Base-by-base conservation (phyloP, 1,139 yeast genomes). In the Taiozyma onychis region DNA sequence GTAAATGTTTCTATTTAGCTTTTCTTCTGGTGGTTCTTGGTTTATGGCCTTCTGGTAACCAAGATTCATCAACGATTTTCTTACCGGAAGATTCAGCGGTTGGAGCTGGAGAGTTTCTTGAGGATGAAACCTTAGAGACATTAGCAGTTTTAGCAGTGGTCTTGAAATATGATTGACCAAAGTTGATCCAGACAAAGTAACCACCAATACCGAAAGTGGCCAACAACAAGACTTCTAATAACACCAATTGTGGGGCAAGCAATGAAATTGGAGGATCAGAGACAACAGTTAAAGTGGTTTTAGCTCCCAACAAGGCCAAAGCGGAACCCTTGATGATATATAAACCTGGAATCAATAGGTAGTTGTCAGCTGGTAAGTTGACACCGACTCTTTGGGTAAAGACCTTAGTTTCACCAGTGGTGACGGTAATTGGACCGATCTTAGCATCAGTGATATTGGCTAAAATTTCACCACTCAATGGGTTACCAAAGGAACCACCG, bases 191-290 rank as follows among this genome's bases (percentile, higher is more conserved):
- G 49, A 66, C 63, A 52, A 70, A 62, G 65, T 83, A 85, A 44
- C 71, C 82, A 44, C 76, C 60, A 37, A 72, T 80, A 46, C 71
- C 83, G 41, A 83, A 54, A 13, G 85, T 68, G 22, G 71, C 77
- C 13, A 72, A 61, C 57, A 87, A 71, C 37, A 88, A 62, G 18
- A 80, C 50, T 62, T 82, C 85, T 58, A 85, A 76, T 45, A 86
- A 66, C 54, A 88, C 66, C 62, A 88, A 77, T 66, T 85, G 82
- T 30, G 91, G 93, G 65, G 87, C 80, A 68, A 85, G 83, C 52
- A 84, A 58, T 1, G 95, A 84, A 59, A 89, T 72, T 49, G 84
- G 76, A 39, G 77, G 78, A 58, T 89, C 96, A n/a, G 68, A 66
- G 54, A 89, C 77, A 35, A 73, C 67, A 41, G 87, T 72, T 55